phyloP scores from a whole-genome alignment of 2,329 filamentous ascomycete species.

The Pseudogymnoascus sp. region DNA sequence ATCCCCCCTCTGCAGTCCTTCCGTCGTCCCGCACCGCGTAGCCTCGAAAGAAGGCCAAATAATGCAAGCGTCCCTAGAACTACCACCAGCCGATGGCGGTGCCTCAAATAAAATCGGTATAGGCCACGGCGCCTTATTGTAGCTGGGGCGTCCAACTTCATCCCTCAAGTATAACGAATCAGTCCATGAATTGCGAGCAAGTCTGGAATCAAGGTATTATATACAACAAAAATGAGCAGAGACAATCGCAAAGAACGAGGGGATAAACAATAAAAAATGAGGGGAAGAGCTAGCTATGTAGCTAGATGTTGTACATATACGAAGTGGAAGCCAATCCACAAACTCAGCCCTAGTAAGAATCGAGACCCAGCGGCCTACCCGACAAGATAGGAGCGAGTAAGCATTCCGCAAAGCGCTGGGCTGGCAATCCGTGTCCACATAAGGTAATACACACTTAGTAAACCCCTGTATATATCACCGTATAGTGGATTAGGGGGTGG shows the following conservation, averaged over 20 bases:
- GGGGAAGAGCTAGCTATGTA: not conserved
- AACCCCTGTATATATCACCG: not conserved
- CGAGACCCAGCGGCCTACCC: not conserved
- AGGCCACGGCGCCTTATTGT: not conserved
- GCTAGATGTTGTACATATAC: not conserved
- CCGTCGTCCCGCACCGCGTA: not conserved
- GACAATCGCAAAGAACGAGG: not conserved
- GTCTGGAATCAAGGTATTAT: not conserved
- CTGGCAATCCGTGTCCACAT: not conserved
- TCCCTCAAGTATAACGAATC: not conserved
- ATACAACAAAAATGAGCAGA: not conserved
- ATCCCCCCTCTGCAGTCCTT: not conserved
- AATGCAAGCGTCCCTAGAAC: not conserved
- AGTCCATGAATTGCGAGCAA: not conserved
- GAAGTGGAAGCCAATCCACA: not conserved
- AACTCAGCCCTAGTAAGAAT: not conserved
- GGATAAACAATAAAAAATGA: not conserved
- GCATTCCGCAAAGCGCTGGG: not conserved
- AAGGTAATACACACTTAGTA: not conserved
- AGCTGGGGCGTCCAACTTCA: not conserved
- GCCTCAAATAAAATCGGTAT: not conserved
- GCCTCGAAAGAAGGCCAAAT: not conserved
- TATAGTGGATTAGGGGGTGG: not conserved
- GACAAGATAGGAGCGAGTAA: not conserved
- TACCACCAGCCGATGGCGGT: not conserved